A percentile compares a stretch with the other conserved stretches of the same genome.
These are phyloP conservation scores for Cladorrhinum samala DNA, from an alignment of 495 filamentous ascomycete genomes.

Conservation along the genomic window DNA sequence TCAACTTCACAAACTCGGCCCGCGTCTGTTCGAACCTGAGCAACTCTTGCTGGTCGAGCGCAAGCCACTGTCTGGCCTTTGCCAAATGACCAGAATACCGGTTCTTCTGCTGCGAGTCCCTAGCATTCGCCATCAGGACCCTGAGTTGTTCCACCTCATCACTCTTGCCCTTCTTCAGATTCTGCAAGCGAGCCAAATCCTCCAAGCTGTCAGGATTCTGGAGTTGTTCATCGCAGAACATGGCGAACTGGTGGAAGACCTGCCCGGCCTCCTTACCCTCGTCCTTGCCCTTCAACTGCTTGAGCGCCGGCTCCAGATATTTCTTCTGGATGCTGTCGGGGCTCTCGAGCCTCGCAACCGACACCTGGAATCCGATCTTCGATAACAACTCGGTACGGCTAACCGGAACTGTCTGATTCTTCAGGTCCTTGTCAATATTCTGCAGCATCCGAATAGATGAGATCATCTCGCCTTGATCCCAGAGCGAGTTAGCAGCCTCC, in stretches of 20 bases:
- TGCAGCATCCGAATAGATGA: slow-evolving; percentile 86
- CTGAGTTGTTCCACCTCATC: slow-evolving; percentile 66
- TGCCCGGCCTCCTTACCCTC: slow-evolving; percentile 71
- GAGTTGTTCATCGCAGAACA: slow-evolving; percentile 90
- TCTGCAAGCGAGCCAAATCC: slow-evolving; percentile 75
- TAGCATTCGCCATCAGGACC: slow-evolving; percentile 37
- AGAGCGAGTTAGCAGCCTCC: slow-evolving; percentile 83
- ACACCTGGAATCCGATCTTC: slow-evolving; percentile 79
- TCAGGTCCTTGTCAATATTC: slow-evolving; percentile 56
- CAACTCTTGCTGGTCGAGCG: slow-evolving; percentile 81
- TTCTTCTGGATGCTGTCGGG: slow-evolving; percentile 81
- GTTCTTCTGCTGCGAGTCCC: slow-evolving; percentile 33
- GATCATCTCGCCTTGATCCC: slow-evolving; percentile 91
- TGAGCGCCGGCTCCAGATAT: slow-evolving; percentile 76
- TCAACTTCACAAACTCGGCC: slow-evolving; percentile 73
- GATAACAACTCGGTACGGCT: slow-evolving; percentile 77
- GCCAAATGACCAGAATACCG: slow-evolving; percentile 35
- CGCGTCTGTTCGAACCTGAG: slow-evolving; percentile 67
- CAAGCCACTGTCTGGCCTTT: slow-evolving; percentile 82
- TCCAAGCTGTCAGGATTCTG: slow-evolving; percentile 77
- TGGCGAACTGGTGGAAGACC: slow-evolving; percentile 90
- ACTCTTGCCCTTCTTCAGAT: slow-evolving; percentile 72
- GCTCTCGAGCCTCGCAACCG: slow-evolving; percentile 87
- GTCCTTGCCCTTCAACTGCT: slow-evolving; percentile 63
- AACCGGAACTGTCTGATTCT: slow-evolving; percentile 65